These are phyloP conservation scores for Cryptosporidium xiaoi DNA, from an alignment of 169 alveolate genomes.

Conservation along the genomic window DNA sequence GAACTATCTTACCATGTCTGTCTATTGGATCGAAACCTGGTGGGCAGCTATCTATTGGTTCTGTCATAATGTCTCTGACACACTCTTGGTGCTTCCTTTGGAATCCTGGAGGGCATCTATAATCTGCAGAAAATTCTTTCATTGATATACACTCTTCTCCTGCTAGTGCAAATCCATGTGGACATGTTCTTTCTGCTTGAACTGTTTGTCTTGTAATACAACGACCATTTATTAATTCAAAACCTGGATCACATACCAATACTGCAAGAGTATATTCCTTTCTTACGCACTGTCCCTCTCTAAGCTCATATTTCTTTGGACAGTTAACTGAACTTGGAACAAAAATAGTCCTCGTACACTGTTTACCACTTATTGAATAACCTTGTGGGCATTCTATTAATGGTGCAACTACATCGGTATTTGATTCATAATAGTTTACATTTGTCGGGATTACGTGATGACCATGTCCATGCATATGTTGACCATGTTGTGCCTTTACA, in stretches of 20 bases:
- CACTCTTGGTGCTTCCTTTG: conserved; percentile 73
- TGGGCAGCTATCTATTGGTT: conserved; percentile 72
- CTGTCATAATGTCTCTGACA: conserved; percentile 68
- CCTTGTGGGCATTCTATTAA: conserved; percentile 73
- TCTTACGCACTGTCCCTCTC: conserved; percentile 73
- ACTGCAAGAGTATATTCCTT: conserved; percentile 63
- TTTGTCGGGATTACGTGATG: conserved; percentile 69
- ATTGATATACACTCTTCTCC: conserved; percentile 73
- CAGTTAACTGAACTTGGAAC: conserved; percentile 71
- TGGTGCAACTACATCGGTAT: conserved; percentile 71
- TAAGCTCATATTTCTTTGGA: conserved; percentile 67
- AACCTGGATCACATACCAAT: conserved; percentile 70
- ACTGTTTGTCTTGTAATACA: conserved; percentile 60
- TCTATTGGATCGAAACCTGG: conserved; percentile 73
- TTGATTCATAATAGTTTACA: conserved; percentile 64
- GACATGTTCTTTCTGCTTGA: conserved; percentile 65
- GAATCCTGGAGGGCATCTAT: conserved; percentile 74
- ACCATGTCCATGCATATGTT: conserved; percentile 44
- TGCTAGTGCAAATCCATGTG: conserved; percentile 70
- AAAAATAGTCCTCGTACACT: conserved; percentile 64
- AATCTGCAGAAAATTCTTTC: conserved; percentile 72
- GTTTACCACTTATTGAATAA: conserved; percentile 61
- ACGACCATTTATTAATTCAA: conserved; percentile 68
- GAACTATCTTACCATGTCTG: conserved; percentile 55
- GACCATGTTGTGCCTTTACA: conserved; percentile 52